A percentile compares a stretch with the other conserved stretches of the same genome.
Conservation (phyloP, 2,329 filamentous ascomycete species). For the Cercospora beticola region DNA sequence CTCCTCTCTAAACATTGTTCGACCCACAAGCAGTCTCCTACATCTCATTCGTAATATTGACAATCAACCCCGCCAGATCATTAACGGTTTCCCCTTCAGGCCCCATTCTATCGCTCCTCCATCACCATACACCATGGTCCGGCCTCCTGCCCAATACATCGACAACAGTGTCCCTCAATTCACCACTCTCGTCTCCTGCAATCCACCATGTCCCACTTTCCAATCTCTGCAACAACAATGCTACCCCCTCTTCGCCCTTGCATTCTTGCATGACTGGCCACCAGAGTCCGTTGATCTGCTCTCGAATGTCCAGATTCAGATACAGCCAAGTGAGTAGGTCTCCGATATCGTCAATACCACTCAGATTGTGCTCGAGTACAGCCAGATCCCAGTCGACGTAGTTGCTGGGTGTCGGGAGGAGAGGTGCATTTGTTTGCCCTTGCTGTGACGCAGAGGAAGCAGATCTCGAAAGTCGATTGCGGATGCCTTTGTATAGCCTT, state of each 20-base stretch:
- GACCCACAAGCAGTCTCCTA: no score
- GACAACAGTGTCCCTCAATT: neutral
- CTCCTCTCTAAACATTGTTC: no score
- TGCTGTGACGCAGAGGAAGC: neutral
- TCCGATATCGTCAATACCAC: neutral
- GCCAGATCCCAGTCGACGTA: constrained; percentile 10
- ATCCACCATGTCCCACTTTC: neutral
- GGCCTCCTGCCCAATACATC: neutral
- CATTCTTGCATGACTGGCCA: neutral
- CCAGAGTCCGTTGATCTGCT: neutral
- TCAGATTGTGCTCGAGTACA: neutral
- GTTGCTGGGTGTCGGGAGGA: neutral
- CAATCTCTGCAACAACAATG: neutral
- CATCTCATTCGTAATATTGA: no score
- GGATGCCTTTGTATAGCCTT: neutral
- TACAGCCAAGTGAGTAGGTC: neutral
- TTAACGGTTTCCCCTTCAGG: neutral
- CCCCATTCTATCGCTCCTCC: no score
- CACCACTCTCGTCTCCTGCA: neutral
- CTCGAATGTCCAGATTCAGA: neutral
- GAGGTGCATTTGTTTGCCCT: neutral
- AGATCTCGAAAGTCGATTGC: neutral
- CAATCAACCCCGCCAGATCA: no score
- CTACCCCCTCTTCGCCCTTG: neutral
- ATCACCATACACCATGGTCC: neutral